These are phyloP conservation scores for Metarhizium album DNA, from an alignment of 2,329 filamentous ascomycete genomes.

Conservation along the genomic window DNA sequence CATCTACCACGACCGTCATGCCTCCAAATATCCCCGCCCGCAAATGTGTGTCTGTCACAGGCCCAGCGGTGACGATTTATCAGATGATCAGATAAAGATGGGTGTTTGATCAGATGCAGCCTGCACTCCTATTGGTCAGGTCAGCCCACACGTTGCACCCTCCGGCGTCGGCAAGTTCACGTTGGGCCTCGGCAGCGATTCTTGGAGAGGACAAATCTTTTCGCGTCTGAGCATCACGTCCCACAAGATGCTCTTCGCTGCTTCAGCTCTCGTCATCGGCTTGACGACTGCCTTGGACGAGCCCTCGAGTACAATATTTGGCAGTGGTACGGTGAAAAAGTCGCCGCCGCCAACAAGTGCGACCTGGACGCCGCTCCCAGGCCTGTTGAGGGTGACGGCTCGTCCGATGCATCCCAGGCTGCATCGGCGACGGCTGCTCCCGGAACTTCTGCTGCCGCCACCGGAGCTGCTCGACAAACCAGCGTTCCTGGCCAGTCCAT, in stretches of 20 bases:
- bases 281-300: slow-evolving; percentile 34
- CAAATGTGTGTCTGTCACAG: too few species aligned
- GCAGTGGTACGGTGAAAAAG: slow-evolving; percentile 29
- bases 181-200: too few species aligned
- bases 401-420: slow-evolving; percentile 8
- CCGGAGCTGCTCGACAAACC: not conserved
- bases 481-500: not conserved
- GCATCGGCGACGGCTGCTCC: slow-evolving; percentile 3
- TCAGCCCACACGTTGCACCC: too few species aligned
- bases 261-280: slow-evolving; percentile 17
- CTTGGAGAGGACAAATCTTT: not conserved
- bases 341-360: slow-evolving; percentile 28
- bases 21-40: too few species aligned
- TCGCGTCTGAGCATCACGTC: slow-evolving; percentile 4
- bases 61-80: not conserved
- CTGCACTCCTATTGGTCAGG: slow-evolving; percentile 12
- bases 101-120: slow-evolving; percentile 18
- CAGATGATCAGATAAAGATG: slow-evolving; percentile 12
- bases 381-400: slow-evolving; percentile 6
- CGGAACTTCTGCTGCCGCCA: slow-evolving; percentile 5
- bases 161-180: not conserved
- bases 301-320: slow-evolving; percentile 32
- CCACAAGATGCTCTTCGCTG: slow-evolving; percentile 19
- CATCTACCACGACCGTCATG: too few species aligned
- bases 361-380: slow-evolving; percentile 15